phyloP scores from a whole-genome alignment of 306 rosid genomes.

The Inga oerstediana region DNA sequence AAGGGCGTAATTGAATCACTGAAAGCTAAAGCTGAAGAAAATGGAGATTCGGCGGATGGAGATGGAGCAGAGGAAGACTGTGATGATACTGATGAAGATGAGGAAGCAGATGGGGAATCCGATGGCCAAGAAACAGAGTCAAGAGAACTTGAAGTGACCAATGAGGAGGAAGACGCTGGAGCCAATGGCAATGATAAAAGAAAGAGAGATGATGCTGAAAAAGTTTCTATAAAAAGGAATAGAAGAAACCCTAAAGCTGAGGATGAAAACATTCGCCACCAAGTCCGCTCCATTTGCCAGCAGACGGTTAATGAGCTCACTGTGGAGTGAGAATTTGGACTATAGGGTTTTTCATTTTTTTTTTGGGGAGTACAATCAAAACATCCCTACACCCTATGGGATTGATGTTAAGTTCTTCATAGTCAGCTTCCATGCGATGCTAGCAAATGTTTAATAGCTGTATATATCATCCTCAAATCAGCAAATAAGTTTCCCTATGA shows the following conservation, averaged over 20 bases:
- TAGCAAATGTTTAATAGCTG: background rate
- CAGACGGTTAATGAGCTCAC: background rate
- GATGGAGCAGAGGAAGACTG: constrained; percentile 27
- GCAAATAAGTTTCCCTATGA: background rate
- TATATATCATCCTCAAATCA: background rate
- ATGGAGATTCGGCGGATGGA: background rate
- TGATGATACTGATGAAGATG: constrained; percentile 20
- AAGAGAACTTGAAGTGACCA: background rate
- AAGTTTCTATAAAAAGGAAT: background rate
- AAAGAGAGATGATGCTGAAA: constrained; percentile 20
- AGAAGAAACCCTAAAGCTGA: background rate
- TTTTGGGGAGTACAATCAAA: background rate
- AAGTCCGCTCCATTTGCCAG: constrained; percentile 43
- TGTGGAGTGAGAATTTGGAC: background rate
- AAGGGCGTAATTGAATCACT: constrained; percentile 59
- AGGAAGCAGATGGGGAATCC: background rate
- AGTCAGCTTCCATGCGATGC: too few relatives aligned
- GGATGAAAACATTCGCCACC: constrained; percentile 41
- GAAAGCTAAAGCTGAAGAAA: constrained; percentile 39
- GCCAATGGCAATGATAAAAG: constrained; percentile 23
- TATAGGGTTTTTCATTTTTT: background rate
- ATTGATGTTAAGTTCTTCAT: background rate
- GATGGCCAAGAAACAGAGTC: background rate
- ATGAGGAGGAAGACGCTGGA: background rate
- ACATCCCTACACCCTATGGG: background rate